Percentiles rank a stretch among this genome's conserved stretches.
Evolutionary conservation across 1,139 yeast species (phyloP).

Genomic region (Suhomyces ambrosiae): DNA sequence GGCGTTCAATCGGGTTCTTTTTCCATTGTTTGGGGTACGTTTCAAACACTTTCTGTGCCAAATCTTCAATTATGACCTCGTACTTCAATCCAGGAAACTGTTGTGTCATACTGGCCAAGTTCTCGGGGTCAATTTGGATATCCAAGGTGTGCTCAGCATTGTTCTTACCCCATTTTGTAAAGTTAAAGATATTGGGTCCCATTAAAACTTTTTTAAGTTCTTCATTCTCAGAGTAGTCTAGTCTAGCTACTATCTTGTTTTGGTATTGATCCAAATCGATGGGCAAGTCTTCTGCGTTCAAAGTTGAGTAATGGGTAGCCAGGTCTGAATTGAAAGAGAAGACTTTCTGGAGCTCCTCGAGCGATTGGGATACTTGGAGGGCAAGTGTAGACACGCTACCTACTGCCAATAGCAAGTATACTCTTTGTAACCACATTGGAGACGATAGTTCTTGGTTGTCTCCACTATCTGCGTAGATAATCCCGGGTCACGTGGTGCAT

Average conservation of each 20-base stretch:
- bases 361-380: background rate
- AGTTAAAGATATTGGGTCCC: slow-evolving; percentile 16
- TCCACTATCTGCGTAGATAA: background rate
- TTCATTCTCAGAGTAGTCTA: slow-evolving; percentile 22
- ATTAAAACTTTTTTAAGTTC: slow-evolving; percentile 26
- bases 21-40: slow-evolving; percentile 45
- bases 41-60: slow-evolving; percentile 57
- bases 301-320: slow-evolving; percentile 27
- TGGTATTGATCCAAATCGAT: slow-evolving; percentile 53
- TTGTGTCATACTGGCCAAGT: slow-evolving; percentile 25
- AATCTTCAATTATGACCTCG: slow-evolving; percentile 52
- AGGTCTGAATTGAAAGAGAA: slow-evolving; percentile 1
- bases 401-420: slow-evolving; percentile 1
- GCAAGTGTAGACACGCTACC: slow-evolving; percentile 1
- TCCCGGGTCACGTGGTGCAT: too few species aligned
- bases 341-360: slow-evolving; percentile 2
- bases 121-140: slow-evolving; percentile 32
- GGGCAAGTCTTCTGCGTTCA: slow-evolving; percentile 36
- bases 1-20: slow-evolving; percentile 2
- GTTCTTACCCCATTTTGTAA: slow-evolving; percentile 38
- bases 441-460: background rate
- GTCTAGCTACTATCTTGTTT: slow-evolving; percentile 54
- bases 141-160: slow-evolving; percentile 31
- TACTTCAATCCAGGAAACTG: slow-evolving; percentile 25
- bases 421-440: slow-evolving; percentile 4